phyloP scores from a whole-genome alignment of 2,329 filamentous ascomycete species.

The Penicillium sp. region DNA sequence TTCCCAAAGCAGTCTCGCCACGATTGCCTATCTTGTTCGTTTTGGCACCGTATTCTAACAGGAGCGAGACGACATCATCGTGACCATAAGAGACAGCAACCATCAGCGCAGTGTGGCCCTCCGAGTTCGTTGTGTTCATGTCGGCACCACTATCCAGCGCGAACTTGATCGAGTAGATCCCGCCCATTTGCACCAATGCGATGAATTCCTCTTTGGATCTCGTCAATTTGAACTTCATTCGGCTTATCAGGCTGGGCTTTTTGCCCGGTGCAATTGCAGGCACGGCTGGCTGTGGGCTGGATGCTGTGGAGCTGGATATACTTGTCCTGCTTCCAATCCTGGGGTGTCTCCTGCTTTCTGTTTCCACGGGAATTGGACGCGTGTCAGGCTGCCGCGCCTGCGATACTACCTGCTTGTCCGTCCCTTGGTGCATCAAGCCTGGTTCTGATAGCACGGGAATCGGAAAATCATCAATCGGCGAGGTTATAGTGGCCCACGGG shows the following conservation, averaged over 20 bases:
- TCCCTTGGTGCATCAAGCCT: slow-evolving; percentile 3
- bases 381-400: background rate
- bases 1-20: slow-evolving; percentile 10
- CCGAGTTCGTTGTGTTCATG: slow-evolving; percentile 5
- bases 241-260: slow-evolving; percentile 9
- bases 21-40: background rate
- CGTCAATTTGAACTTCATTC: slow-evolving; percentile 11
- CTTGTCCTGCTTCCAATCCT: background rate
- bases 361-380: slow-evolving; percentile 3
- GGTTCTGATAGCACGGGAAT: slow-evolving; percentile 8
- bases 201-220: slow-evolving; percentile 13
- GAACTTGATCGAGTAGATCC: background rate
- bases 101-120: slow-evolving; percentile 16
- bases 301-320: background rate
- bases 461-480: slow-evolving; percentile 9
- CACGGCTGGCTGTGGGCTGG: background rate
- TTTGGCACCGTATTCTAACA: slow-evolving; percentile 12
- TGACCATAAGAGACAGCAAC: slow-evolving; percentile 11
- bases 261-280: slow-evolving; percentile 1
- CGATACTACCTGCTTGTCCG: slow-evolving; percentile 7
- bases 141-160: slow-evolving; percentile 15
- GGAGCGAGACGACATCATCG: slow-evolving; percentile 7
- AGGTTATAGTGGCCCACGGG: background rate
- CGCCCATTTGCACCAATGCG: slow-evolving; percentile 4
- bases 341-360: background rate